Evolutionary conservation across 768 basidiomycete genomes (phyloP).

Genomic region (Pleurotus djamor): DNA sequence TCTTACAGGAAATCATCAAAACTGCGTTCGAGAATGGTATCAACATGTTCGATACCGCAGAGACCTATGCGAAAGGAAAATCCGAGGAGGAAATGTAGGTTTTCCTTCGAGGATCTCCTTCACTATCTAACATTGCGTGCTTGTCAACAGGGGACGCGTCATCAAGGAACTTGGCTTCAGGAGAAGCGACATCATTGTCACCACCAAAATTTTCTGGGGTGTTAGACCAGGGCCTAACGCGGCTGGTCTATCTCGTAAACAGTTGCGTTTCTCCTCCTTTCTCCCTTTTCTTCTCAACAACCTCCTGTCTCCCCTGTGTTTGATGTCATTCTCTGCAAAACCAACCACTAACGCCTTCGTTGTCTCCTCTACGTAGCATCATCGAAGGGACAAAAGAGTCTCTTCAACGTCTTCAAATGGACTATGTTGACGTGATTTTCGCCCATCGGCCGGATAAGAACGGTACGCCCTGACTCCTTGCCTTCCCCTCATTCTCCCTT

Average conservation of each 20-base stretch:
- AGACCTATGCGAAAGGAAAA: slow-evolving; percentile 61
- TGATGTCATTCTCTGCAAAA: too few species aligned
- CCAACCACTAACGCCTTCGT: too few species aligned
- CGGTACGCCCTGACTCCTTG: slow-evolving; percentile 29
- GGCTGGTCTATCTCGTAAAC: slow-evolving; percentile 54
- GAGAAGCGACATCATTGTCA: slow-evolving; percentile 67
- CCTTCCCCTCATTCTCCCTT: not conserved
- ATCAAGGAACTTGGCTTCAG: slow-evolving; percentile 70
- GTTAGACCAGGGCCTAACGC: slow-evolving; percentile 56
- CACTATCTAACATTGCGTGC: too few species aligned
- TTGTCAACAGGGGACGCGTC: slow-evolving; percentile 53
- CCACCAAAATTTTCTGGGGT: slow-evolving; percentile 86
- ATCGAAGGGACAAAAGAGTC: slow-evolving; percentile 72
- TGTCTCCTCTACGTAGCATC: slow-evolving; percentile 36
- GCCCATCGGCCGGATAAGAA: slow-evolving; percentile 66
- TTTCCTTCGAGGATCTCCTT: not conserved
- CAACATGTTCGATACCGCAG: slow-evolving; percentile 76
- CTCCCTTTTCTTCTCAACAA: not conserved
- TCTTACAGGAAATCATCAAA: slow-evolving; percentile 68
- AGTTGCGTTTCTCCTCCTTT: slow-evolving; percentile 34
- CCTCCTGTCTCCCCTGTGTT: not conserved
- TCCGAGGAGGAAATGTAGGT: slow-evolving; percentile 73
- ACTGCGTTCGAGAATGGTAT: slow-evolving; percentile 74
- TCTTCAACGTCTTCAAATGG: slow-evolving; percentile 66
- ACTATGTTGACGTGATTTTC: slow-evolving; percentile 74